These are phyloP conservation scores for Leccinum ochraceum DNA, from an alignment of 768 basidiomycete genomes.

Conservation along the genomic window DNA sequence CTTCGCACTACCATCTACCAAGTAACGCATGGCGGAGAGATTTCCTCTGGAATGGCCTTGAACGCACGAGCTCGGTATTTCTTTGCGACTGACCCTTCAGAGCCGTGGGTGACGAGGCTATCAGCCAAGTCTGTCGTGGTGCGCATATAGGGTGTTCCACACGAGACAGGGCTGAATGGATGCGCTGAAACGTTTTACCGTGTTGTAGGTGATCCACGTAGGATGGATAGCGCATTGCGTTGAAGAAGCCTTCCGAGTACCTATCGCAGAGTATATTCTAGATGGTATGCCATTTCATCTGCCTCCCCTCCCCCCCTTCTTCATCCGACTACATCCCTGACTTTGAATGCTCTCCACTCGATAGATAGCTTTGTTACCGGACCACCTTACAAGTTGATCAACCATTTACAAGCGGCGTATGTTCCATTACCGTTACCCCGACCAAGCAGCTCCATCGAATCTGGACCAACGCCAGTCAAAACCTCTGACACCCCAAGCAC, in stretches of 20 bases:
- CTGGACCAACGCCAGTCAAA: not conserved
- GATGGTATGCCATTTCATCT: slow-evolving; percentile 27
- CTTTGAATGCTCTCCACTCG: not conserved
- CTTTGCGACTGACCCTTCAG: slow-evolving; percentile 29
- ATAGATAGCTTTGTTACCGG: slow-evolving; percentile 22
- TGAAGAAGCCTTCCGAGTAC: slow-evolving; percentile 25
- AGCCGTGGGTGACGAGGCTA: slow-evolving; percentile 30
- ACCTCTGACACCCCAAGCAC: slow-evolving; percentile 28
- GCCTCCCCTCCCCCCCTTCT: not conserved
- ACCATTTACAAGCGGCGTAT: not conserved
- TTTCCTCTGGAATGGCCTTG: slow-evolving; percentile 15
- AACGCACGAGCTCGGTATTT: slow-evolving; percentile 28
- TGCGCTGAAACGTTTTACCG: slow-evolving; percentile 2
- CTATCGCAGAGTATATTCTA: slow-evolving; percentile 30
- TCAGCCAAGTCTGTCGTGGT: slow-evolving; percentile 32
- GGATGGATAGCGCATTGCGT: slow-evolving; percentile 34
- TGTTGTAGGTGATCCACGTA: slow-evolving; percentile 31
- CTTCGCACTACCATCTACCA: not conserved
- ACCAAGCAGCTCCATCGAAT: not conserved
- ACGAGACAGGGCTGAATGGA: slow-evolving; percentile 4
- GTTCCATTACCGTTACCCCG: slow-evolving; percentile 6
- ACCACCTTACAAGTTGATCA: slow-evolving; percentile 21
- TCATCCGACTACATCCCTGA: slow-evolving; percentile 2
- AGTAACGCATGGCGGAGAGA: slow-evolving; percentile 28
- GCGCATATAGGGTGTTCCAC: slow-evolving; percentile 13